phyloP scores from a whole-genome alignment of 1,284 basidiomycete genomes.

The Heterobasidion occidentale region DNA sequence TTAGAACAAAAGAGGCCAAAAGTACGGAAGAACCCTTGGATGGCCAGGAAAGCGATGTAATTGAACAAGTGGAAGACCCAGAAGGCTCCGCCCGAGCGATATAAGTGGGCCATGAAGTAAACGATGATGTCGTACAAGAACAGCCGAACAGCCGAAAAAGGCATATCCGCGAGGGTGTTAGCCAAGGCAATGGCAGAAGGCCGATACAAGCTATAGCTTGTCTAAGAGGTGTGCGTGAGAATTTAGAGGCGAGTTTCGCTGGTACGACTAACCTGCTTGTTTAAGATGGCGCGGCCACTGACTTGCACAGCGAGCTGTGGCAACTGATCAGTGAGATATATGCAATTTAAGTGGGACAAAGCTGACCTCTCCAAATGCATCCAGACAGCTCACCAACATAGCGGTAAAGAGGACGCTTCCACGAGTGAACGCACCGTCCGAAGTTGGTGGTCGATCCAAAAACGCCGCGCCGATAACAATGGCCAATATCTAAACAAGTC shows the following conservation, averaged over 20 bases:
- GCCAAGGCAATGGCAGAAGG: conserved; percentile 68
- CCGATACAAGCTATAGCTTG: conserved; percentile 76
- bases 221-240: conserved; percentile 32
- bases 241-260: neutral
- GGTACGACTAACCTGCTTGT: conserved; percentile 38
- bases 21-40: conserved; percentile 73
- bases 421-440: conserved; percentile 81
- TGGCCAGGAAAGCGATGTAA: conserved; percentile 50
- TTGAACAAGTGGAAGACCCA: conserved; percentile 67
- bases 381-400: conserved; percentile 67
- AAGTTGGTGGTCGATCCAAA: conserved; percentile 63
- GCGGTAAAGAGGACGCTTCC: conserved; percentile 78
- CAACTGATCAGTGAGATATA: neutral
- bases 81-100: conserved; percentile 55
- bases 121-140: conserved; percentile 63
- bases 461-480: conserved; percentile 75
- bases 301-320: conserved; percentile 58
- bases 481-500: conserved; percentile 37
- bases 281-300: conserved; percentile 68
- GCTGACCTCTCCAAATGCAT: conserved; percentile 68
- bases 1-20: conserved; percentile 58
- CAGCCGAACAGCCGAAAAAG: conserved; percentile 60
- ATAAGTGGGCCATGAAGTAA: conserved; percentile 69
- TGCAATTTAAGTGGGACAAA: conserved; percentile 10
- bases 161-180: conserved; percentile 71